A percentile compares a stretch with the other conserved stretches of the same genome.
phyloP scores from a whole-genome alignment of 345 rosid species.

The Camelina sativa region DNA sequence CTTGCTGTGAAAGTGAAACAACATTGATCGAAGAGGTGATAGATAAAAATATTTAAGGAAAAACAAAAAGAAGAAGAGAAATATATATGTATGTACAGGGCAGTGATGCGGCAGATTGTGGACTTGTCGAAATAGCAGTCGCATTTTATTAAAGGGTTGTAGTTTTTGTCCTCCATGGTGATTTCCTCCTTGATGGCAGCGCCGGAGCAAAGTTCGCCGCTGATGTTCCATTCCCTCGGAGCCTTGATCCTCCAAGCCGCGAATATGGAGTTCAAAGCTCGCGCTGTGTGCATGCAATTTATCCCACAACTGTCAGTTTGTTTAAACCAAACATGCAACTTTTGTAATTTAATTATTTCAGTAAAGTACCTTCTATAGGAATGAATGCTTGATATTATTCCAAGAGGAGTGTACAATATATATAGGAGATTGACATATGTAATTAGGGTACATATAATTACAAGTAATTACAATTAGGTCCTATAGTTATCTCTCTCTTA shows the following conservation, averaged over 20 bases:
- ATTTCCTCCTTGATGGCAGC: slow-evolving; percentile 43
- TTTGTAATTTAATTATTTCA: not conserved
- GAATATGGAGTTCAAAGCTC: slow-evolving; percentile 40
- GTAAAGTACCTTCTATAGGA: slow-evolving; percentile 11
- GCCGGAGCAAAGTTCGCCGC: slow-evolving; percentile 65
- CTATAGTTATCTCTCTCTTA: no score
- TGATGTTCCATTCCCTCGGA: slow-evolving; percentile 52
- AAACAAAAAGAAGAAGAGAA: not conserved
- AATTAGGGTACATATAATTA: no score
- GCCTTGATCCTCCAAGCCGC: slow-evolving; percentile 29
- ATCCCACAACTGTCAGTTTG: no score
- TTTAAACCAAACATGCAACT: no score
- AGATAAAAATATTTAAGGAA: no score
- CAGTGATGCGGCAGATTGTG: slow-evolving; percentile 47
- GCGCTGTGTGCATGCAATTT: slow-evolving; percentile 13
- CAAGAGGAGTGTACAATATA: no score
- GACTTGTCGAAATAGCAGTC: slow-evolving; percentile 46
- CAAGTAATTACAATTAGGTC: no score
- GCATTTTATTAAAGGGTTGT: slow-evolving; percentile 64
- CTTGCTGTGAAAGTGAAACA: slow-evolving; percentile 38
- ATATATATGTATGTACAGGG: slow-evolving; percentile 29
- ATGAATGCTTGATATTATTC: no score
- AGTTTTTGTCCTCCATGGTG: slow-evolving; percentile 2
- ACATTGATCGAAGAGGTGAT: no score
- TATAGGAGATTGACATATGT: no score